Evolutionary conservation across 345 rosid genomes (phyloP).

Genomic region (Bretschneidera sinensis): DNA sequence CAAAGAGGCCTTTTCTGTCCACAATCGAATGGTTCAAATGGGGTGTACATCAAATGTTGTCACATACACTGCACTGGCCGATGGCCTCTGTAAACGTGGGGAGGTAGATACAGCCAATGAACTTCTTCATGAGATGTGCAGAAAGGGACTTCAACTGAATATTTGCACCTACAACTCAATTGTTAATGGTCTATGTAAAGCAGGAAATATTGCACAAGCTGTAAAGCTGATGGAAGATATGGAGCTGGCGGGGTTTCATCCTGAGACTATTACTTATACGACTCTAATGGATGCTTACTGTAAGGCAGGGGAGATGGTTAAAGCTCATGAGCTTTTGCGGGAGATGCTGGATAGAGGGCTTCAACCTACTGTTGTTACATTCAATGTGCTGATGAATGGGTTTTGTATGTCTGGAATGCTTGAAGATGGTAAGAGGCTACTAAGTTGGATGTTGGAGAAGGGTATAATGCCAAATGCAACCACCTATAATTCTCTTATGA

Average conservation of each 20-base stretch:
- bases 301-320: conserved; percentile 63
- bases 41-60: conserved; percentile 72
- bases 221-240: conserved; percentile 69
- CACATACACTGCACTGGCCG: conserved; percentile 77
- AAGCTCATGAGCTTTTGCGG: conserved; percentile 58
- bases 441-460: conserved; percentile 82
- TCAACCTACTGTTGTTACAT: conserved; percentile 71
- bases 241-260: conserved; percentile 49
- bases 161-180: conserved; percentile 67
- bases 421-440: conserved; percentile 70
- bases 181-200: conserved; percentile 80
- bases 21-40: conserved; percentile 71
- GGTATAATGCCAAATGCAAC: conserved; percentile 71
- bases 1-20: conserved; percentile 67
- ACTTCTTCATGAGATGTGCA: conserved; percentile 79
- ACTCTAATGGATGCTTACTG: conserved; percentile 83
- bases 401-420: conserved; percentile 80
- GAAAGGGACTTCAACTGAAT: conserved; percentile 73
- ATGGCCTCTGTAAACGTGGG: conserved; percentile 82
- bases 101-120: conserved; percentile 83
- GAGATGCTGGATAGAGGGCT: conserved; percentile 77
- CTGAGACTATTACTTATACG: conserved; percentile 70
- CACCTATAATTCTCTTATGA: conserved; percentile 79
- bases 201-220: conserved; percentile 63
- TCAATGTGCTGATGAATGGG: conserved; percentile 87